Base-by-base conservation (phyloP, 441 rosid species). In the Hypseocharis bilobata region DNA sequence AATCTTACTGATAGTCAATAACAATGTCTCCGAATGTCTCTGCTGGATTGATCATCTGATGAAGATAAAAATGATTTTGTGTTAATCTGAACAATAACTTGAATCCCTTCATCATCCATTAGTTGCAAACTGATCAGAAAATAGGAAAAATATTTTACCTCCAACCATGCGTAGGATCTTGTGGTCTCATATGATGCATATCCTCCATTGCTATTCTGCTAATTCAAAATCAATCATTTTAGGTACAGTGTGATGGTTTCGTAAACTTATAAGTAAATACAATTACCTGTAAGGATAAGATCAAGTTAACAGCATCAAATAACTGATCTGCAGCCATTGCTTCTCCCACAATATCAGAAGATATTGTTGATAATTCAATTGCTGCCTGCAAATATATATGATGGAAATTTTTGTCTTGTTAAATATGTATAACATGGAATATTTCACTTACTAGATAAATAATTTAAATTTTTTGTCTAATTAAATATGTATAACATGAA, bases 11-110 rank as follows among this genome's bases (percentile, higher is more conserved):
- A 71, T 91, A 93, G 75, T 93, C 97, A 56, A 93, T 88, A 38
- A 93, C 93, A 40, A 93, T 88, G 78, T 93, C 97, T 25, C 97
- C 99, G 80, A 93, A 93, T 52, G 99, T 91, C 83, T 93, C 97
- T n/a, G 99, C 97, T 17, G 97, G 97, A 74, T 93, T 93, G 79
- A 93, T 79, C 72, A 87, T 61, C 99, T 93, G 90, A 64, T 69
- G 73, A 74, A 51, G 27, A 51, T 45, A n/a, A 23, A 51, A 6
- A 11, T 25, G 1, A 23, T n/a, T n/a, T n/a, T n/a, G n/a, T n/a
- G n/a, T n/a, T n/a, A n/a, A n/a, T n/a, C n/a, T n/a, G n/a, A n/a
- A n/a, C n/a, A n/a, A n/a, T n/a, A n/a, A n/a, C n/a, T n/a, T n/a
- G n/a, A n/a, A n/a, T n/a, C n/a, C n/a, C n/a, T n/a, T n/a, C n/a